phyloP scores from a whole-genome alignment of 192 early-diverging fungal genomes.

The Linnemannia elongata region DNA sequence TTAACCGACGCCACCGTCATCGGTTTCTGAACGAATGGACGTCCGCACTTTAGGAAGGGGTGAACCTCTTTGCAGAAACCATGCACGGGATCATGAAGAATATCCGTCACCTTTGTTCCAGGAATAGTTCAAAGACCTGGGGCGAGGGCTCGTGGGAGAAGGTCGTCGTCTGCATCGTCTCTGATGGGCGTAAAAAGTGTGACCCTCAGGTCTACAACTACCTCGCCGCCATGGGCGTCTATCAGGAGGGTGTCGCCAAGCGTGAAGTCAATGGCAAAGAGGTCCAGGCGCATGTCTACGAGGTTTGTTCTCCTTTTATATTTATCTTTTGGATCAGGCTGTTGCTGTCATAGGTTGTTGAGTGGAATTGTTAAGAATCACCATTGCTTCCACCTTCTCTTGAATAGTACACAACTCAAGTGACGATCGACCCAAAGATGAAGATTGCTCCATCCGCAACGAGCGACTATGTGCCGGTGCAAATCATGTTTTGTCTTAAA shows the following conservation, averaged over 20 bases:
- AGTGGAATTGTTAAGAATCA: background rate
- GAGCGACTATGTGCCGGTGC: conserved; percentile 74
- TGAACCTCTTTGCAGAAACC: conserved; percentile 79
- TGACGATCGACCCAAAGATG: conserved; percentile 76
- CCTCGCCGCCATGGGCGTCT: conserved; percentile 82
- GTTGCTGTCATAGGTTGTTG: background rate
- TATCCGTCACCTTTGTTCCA: conserved; percentile 79
- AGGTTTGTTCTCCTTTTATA: conserved; percentile 26
- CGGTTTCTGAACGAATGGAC: conserved; percentile 6
- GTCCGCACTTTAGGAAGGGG: conserved; percentile 70
- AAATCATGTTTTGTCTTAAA: conserved; percentile 86
- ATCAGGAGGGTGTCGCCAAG: conserved; percentile 80
- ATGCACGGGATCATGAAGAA: conserved; percentile 85
- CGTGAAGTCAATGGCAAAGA: conserved; percentile 73
- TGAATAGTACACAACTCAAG: conserved; percentile 79
- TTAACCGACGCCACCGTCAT: background rate
- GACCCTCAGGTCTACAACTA: conserved; percentile 72
- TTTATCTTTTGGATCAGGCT: background rate
- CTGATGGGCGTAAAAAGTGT: conserved; percentile 82
- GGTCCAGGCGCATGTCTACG: conserved; percentile 73
- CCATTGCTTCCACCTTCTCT: background rate
- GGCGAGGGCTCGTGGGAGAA: conserved; percentile 81
- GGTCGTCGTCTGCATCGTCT: conserved; percentile 82
- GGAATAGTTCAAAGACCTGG: conserved; percentile 65
- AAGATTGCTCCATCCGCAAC: conserved; percentile 64